Conservation (phyloP, 305 asterid species). For the Fraxinus greggii region DNA sequence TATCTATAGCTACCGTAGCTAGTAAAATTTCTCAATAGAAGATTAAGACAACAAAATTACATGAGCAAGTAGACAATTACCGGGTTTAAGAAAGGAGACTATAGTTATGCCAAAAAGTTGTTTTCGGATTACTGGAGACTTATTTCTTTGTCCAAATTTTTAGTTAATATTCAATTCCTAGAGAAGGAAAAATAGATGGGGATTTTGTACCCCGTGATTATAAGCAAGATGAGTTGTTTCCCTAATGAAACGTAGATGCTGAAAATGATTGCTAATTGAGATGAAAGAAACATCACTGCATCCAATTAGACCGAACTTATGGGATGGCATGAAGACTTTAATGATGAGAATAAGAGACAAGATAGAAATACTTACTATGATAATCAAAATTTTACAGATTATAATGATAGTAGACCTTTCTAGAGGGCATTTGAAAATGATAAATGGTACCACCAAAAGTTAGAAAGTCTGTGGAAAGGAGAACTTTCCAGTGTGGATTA, state of each 20-base stretch:
- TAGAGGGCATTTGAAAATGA: background rate
- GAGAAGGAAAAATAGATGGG: background rate
- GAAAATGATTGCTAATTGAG: background rate
- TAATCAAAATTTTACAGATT: background rate
- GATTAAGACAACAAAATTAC: background rate
- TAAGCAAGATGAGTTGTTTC: background rate
- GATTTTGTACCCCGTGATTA: background rate
- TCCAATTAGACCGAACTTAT: background rate
- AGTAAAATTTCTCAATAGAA: background rate
- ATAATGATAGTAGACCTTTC: background rate
- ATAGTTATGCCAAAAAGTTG: background rate
- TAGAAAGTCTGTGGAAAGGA: background rate
- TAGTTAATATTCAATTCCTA: background rate
- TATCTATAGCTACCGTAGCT: background rate
- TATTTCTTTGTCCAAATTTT: background rate
- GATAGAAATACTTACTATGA: background rate
- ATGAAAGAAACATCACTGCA: background rate
- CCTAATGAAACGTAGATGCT: background rate
- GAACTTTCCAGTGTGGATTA: background rate
- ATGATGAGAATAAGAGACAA: conserved; percentile 3
- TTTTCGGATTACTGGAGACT: background rate
- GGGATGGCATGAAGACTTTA: background rate
- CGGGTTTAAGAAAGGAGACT: background rate
- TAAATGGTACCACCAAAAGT: background rate
- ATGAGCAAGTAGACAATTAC: background rate